phyloP scores from a whole-genome alignment of 371 early-diverging fungal genomes.

The Gilbertella persicaria region DNA sequence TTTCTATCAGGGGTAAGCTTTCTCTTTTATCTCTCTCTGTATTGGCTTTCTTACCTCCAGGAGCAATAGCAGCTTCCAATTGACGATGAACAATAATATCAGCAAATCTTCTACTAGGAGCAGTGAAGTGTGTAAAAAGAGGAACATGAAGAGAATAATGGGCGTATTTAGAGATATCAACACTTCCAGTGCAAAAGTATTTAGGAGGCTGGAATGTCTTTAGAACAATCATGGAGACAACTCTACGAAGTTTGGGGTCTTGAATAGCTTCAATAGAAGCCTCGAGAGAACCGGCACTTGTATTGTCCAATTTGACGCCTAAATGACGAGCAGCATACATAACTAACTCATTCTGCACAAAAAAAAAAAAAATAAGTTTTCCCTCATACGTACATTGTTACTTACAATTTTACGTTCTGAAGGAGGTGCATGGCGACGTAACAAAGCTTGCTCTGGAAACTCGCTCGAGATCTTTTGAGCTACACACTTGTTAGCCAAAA shows the following conservation, averaged over 20 bases:
- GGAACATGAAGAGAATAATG: slow-evolving; percentile 81
- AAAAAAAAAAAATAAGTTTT: background rate
- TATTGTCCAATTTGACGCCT: slow-evolving; percentile 50
- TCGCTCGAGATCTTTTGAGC: slow-evolving; percentile 81
- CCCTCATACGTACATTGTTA: background rate
- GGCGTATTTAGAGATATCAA: slow-evolving; percentile 61
- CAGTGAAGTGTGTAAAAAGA: slow-evolving; percentile 89
- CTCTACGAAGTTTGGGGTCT: slow-evolving; percentile 43
- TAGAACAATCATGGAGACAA: slow-evolving; percentile 66
- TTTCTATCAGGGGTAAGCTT: slow-evolving; percentile 24
- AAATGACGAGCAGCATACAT: slow-evolving; percentile 51
- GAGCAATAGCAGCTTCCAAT: slow-evolving; percentile 35
- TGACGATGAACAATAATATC: slow-evolving; percentile 96
- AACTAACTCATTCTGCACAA: slow-evolving; percentile 32
- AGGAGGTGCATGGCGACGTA: slow-evolving; percentile 80
- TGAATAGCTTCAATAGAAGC: slow-evolving; percentile 67
- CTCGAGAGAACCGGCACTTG: slow-evolving; percentile 60
- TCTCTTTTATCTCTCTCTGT: background rate
- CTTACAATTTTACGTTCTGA: slow-evolving; percentile 57
- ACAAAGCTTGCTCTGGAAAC: slow-evolving; percentile 85
- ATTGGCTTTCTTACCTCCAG: slow-evolving; percentile 16
- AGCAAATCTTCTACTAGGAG: slow-evolving; percentile 93
- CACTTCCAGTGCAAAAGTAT: slow-evolving; percentile 84
- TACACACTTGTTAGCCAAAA: slow-evolving; percentile 91
- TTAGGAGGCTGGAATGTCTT: slow-evolving; percentile 83